Conservation (phyloP, 2,329 filamentous ascomycete species). For the Scedosporium minutisporum region DNA sequence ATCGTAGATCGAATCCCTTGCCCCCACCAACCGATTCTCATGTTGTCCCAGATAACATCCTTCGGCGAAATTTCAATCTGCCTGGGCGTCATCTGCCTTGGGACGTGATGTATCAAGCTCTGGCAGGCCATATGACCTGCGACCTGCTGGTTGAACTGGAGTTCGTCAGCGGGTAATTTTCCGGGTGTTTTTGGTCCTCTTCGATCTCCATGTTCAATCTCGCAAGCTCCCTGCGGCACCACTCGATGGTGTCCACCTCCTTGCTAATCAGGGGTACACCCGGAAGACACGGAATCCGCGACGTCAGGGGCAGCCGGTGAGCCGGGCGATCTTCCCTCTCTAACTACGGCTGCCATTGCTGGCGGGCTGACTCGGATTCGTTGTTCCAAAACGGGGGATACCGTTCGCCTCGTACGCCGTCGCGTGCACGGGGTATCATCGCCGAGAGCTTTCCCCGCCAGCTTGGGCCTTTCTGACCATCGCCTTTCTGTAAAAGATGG, state of each 20-base stretch:
- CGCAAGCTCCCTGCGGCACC: conserved; percentile 75
- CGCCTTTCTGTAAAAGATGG: too few species aligned
- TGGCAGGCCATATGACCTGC: conserved; percentile 97
- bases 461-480: conserved; percentile 33
- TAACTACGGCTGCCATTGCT: conserved; percentile 75
- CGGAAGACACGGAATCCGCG: conserved; percentile 60
- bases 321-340: conserved; percentile 75
- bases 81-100: conserved; percentile 86
- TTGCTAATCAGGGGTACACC: conserved; percentile 67
- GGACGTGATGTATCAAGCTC: too few species aligned
- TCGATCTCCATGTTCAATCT: conserved; percentile 91
- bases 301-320: conserved; percentile 59
- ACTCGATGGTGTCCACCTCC: too few species aligned
- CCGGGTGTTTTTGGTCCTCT: too few species aligned
- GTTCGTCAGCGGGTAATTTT: conserved; percentile 87
- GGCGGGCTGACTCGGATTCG: conserved; percentile 52
- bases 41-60: conserved; percentile 94
- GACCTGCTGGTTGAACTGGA: conserved; percentile 96
- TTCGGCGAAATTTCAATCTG: conserved; percentile 88
- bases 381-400: too few species aligned
- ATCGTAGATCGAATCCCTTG: conserved; percentile 63
- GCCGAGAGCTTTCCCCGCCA: too few species aligned
- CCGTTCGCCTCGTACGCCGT: too few species aligned
- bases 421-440: too few species aligned
- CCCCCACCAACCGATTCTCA: conserved; percentile 93